A percentile compares a stretch with the other conserved stretches of the same genome.
phyloP scores from a whole-genome alignment of 306 rosid genomes.

The Carpinus fangiana region DNA sequence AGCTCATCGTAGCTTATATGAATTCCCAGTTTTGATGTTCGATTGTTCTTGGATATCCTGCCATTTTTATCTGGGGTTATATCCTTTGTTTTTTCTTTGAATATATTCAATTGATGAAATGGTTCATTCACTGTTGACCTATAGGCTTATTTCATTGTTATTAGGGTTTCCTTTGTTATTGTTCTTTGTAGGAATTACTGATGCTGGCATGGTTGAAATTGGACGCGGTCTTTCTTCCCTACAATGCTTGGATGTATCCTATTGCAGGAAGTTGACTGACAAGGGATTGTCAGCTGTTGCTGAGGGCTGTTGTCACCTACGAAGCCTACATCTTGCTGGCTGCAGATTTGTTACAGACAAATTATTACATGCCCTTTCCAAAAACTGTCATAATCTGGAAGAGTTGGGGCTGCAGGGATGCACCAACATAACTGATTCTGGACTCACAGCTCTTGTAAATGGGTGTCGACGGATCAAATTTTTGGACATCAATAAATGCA shows the following conservation, averaged over 20 bases:
- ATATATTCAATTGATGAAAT: slow-evolving; percentile 4
- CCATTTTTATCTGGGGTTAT: neutral
- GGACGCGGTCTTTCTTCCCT: slow-evolving; percentile 72
- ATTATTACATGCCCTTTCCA: slow-evolving; percentile 56
- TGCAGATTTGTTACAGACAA: slow-evolving; percentile 70
- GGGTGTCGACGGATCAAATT: slow-evolving; percentile 61
- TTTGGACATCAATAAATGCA: slow-evolving; percentile 83
- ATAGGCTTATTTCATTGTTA: neutral
- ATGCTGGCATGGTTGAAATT: slow-evolving; percentile 65
- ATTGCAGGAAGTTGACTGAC: slow-evolving; percentile 84
- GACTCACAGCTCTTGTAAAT: slow-evolving; percentile 58
- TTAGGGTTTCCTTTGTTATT: slow-evolving; percentile 1
- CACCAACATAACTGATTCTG: slow-evolving; percentile 64
- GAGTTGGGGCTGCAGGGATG: slow-evolving; percentile 83
- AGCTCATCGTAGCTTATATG: neutral
- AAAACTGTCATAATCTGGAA: slow-evolving; percentile 62
- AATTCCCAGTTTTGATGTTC: neutral
- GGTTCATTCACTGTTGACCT: neutral
- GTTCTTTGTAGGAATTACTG: slow-evolving; percentile 65
- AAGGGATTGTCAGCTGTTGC: slow-evolving; percentile 84
- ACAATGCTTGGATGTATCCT: slow-evolving; percentile 76
- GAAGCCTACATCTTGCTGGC: slow-evolving; percentile 63
- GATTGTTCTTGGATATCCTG: neutral
- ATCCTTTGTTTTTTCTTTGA: neutral
- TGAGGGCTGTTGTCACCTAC: slow-evolving; percentile 66